Evolutionary conservation across 768 basidiomycete species (phyloP), one percentile per base, ranked within the genome.

Genomic region (Boletus reticuloceps): DNA sequence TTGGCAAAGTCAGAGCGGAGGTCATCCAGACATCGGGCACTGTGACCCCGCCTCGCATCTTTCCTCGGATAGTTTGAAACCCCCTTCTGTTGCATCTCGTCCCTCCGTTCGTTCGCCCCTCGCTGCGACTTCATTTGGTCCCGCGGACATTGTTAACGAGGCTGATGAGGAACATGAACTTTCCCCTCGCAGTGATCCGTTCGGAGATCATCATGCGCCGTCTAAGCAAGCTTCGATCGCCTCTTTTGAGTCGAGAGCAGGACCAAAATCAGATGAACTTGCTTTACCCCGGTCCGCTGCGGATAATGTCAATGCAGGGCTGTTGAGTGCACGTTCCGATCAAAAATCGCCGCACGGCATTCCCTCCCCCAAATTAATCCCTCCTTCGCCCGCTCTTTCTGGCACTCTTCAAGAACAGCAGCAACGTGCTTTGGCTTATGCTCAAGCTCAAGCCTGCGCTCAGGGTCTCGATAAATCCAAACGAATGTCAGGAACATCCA

Each of bases 1-100:
- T 89, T 40, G 88, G 88, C 34, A 83, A 89, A 37, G 85, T 85
- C 46, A 89, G 86, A 70, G 88, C 91, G 31, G 88, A 89, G 66
- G 85, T 92, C 34, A 83, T 93, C 57, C 85, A 79, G 56, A 78
- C 88, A 6, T 70, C 81, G 4, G 80, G 79, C 17, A 56, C 69
- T 17, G 65, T 72, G 14, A 63, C 63, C 66, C 70, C 12, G 51
- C 63, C 14, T 64, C 67, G 27, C 62, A 64, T 58, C 46, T 67
- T 57, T 61, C 63, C 47, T 34, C 61, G 5, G 78, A 82, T 47
- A 65, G 73, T 45, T 65, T 80, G 54, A 77, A 80, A 55, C 69
- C 78, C 17, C 64, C 79, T 22, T 69, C 74, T 16, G 53, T 55
- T 19, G 6, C 45, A 20, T 69, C 73, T 13, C 79, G 79, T 43